phyloP scores from a whole-genome alignment of 139 green algal species.

The Chlamydomonas incerta region DNA sequence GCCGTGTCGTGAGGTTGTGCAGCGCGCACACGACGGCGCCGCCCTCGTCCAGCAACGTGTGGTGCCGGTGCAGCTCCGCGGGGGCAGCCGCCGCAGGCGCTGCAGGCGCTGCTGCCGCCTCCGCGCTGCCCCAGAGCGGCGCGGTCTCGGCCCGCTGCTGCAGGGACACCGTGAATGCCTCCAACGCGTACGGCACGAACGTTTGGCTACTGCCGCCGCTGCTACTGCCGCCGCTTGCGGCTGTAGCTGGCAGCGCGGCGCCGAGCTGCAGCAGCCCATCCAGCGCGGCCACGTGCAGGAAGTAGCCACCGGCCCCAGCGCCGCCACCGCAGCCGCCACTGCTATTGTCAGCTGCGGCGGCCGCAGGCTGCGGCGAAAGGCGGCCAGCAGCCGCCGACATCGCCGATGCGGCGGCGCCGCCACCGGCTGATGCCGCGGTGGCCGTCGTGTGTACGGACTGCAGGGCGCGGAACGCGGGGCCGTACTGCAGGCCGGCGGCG shows the following conservation, averaged over 20 bases:
- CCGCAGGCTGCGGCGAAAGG: not conserved
- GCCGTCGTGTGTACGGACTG: not conserved
- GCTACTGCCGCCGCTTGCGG: too few species aligned
- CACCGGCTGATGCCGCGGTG: too few species aligned
- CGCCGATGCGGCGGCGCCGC: not conserved
- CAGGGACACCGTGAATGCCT: conserved; percentile 9
- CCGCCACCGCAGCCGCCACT: too few species aligned
- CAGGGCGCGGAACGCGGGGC: conserved; percentile 65
- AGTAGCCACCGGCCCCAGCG: conserved; percentile 40
- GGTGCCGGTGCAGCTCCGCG: conserved; percentile 46
- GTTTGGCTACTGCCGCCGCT: too few species aligned
- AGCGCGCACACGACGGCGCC: conserved; percentile 57
- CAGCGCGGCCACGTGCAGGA: conserved; percentile 59
- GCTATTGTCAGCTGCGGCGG: not conserved
- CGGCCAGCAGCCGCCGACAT: not conserved
- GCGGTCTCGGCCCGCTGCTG: not conserved
- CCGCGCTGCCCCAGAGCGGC: too few species aligned
- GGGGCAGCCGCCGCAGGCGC: not conserved
- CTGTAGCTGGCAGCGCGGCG: conserved; percentile 27
- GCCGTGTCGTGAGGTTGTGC: conserved; percentile 63
- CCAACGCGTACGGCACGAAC: conserved; percentile 20
- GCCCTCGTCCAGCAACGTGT: conserved; percentile 37
- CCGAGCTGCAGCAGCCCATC: conserved; percentile 71
- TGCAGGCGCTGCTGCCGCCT: not conserved
- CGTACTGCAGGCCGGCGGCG: conserved; percentile 77